phyloP scores from a whole-genome alignment of 345 rosid genomes.

The Brassica juncea region DNA sequence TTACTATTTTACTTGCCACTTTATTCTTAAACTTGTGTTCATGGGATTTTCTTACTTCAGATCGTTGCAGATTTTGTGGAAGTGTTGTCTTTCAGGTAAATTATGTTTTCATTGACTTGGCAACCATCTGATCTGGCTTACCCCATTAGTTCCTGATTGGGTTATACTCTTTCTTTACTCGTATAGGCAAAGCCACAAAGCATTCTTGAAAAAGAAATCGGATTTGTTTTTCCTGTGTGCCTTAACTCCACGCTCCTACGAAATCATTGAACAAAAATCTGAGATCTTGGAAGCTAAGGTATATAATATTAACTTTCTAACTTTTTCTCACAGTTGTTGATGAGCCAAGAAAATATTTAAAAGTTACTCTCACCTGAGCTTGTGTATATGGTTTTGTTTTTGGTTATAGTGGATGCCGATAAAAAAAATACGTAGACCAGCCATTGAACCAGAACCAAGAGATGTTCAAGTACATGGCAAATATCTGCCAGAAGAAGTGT shows the following conservation, averaged over 20 bases:
- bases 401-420: constrained; percentile 71
- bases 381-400: not conserved
- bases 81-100: constrained; percentile 66
- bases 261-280: constrained; percentile 55
- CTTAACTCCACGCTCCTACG: constrained; percentile 47
- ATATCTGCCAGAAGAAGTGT: constrained; percentile 57
- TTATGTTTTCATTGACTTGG: not conserved
- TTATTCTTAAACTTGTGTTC: constrained; percentile 20
- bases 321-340: not conserved
- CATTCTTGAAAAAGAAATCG: constrained; percentile 54
- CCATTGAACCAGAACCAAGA: constrained; percentile 46
- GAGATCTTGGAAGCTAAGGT: constrained; percentile 70
- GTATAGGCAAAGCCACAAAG: constrained; percentile 61
- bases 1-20: not conserved
- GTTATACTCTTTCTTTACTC: not conserved
- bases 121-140: constrained; percentile 10
- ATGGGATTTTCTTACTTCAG: constrained; percentile 41
- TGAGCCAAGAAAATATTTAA: not conserved
- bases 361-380: not conserved
- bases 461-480: constrained; percentile 53
- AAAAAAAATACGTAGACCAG: constrained; percentile 67
- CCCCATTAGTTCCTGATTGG: constrained; percentile 1
- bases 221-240: constrained; percentile 62
- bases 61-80: constrained; percentile 62
- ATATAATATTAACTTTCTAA: not conserved